Percentiles rank a stretch among this genome's conserved stretches.
These are phyloP conservation scores for Verruconis gallopava DNA, from an alignment of 2,329 filamentous ascomycete genomes.

Conservation along the genomic window DNA sequence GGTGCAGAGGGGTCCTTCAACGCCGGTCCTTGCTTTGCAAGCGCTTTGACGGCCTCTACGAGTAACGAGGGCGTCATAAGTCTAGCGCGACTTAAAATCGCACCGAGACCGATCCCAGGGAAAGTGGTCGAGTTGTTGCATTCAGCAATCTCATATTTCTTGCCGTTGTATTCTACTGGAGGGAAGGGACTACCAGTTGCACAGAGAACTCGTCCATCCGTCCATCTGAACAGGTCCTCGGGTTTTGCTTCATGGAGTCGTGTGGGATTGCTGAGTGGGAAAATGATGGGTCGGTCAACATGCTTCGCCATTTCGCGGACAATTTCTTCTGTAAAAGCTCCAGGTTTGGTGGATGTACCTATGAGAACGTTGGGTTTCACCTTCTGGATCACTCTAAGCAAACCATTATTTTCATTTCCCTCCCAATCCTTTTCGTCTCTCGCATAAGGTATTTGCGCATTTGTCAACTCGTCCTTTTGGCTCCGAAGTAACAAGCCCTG, in stretches of 20 bases:
- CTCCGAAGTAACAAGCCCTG: conserved; percentile 59
- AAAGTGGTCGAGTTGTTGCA: conserved; percentile 85
- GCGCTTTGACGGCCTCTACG: conserved; percentile 61
- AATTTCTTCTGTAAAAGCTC: conserved; percentile 61
- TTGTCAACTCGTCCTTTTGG: conserved; percentile 46
- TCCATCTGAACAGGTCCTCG: conserved; percentile 65
- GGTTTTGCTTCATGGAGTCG: conserved; percentile 71
- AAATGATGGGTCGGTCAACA: conserved; percentile 66
- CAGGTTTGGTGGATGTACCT: conserved; percentile 69
- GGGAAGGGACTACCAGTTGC: conserved; percentile 76
- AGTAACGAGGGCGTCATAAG: conserved; percentile 67
- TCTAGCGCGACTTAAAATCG: conserved; percentile 54
- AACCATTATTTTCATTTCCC: conserved; percentile 39
- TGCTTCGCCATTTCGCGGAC: conserved; percentile 64
- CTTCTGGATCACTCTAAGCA: conserved; percentile 54
- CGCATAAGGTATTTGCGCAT: conserved; percentile 55
- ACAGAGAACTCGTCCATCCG: conserved; percentile 60
- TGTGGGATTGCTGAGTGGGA: conserved; percentile 79
- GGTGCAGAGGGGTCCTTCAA: conserved; percentile 49
- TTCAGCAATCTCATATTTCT: conserved; percentile 52
- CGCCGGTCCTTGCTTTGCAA: conserved; percentile 60
- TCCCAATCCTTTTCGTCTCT: conserved; percentile 53
- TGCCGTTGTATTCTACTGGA: conserved; percentile 50
- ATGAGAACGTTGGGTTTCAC: conserved; percentile 72
- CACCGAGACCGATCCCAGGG: conserved; percentile 72